A percentile compares a stretch with the other conserved stretches of the same genome.
Conservation (phyloP, 768 basidiomycete species). For the Kwoniella dendrophila region DNA sequence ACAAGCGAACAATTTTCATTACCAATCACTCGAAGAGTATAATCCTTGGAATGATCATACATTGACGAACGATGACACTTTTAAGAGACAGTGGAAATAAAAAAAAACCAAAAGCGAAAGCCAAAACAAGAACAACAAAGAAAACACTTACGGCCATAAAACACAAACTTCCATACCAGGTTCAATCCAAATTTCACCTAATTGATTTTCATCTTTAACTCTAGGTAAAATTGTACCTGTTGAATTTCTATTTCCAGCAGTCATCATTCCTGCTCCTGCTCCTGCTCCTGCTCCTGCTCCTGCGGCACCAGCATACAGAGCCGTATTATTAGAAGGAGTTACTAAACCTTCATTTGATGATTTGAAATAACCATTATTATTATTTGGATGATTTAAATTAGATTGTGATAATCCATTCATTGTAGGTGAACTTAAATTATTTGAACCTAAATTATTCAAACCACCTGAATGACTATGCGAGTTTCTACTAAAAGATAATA, state of each 20-base stretch:
- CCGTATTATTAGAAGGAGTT: too few relatives aligned
- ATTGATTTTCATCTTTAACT: slow-evolving; percentile 53
- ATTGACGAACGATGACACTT: too few relatives aligned
- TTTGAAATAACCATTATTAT: slow-evolving; percentile 15
- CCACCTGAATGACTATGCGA: not conserved
- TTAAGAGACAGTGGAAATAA: too few relatives aligned
- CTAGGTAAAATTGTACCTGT: slow-evolving; percentile 46
- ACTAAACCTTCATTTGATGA: slow-evolving; percentile 9
- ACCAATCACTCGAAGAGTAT: too few relatives aligned
- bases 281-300: slow-evolving; percentile 14
- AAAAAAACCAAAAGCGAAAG: too few relatives aligned
- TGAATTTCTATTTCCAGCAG: slow-evolving; percentile 33
- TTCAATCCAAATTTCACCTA: slow-evolving; percentile 48
- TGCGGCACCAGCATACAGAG: slow-evolving; percentile 17
- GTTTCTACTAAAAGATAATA: slow-evolving; percentile 23
- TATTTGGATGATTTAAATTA: too few relatives aligned
- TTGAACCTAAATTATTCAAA: slow-evolving; percentile 34
- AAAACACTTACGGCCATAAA: slow-evolving; percentile 51
- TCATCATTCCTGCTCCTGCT: slow-evolving; percentile 8
- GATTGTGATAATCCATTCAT: too few relatives aligned
- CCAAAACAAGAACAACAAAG: not conserved
- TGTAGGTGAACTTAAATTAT: slow-evolving; percentile 36
- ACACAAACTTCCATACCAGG: slow-evolving; percentile 51
- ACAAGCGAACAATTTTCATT: too few relatives aligned
- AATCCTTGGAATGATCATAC: too few relatives aligned